Base-by-base conservation (phyloP, 495 filamentous ascomycete species). In the Physcia stellaris region DNA sequence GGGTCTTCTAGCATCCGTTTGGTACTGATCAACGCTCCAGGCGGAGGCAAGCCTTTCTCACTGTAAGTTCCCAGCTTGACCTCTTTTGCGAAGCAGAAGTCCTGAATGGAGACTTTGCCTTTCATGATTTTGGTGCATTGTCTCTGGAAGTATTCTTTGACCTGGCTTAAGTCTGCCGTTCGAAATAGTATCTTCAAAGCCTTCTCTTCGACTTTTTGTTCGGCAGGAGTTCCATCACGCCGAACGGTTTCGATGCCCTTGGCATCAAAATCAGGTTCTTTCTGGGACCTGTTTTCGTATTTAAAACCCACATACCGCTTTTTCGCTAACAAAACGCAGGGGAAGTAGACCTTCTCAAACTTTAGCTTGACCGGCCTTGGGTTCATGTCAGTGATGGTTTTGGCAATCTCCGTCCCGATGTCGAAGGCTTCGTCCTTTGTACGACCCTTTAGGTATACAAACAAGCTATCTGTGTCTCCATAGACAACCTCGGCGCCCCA, bases 291-390 rank as follows among this genome's bases (percentile, higher is more conserved):
- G 43, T 69, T 72, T 53, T 98, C 90, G 59, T 92, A 98, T 54
- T 93, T 95, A 66, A 93, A 95, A 17, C 90, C 90, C 24, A 95
- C 92, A 51, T 98, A 98, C 26, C 90, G 82, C 58, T 98, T 98
- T 63, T 96, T 98, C 18, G 92, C 85, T 0, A 98, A 71, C 3
- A 98, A 70, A 1, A 95, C 75, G 50, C 87, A 95, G 0, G 90
- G 92, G 37, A 86, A 78, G 56, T 98, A 98, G 10, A 98, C 90
- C 50, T 98, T 98, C 59, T 98, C 92, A 51, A 98, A 95, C 54
- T 95, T 94, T 42, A 98, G 77, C 58, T 94, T 96, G 38, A 98
- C 64, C 0, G 90, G 90, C 7, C 83, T 73, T 7, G 90, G 90
- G 55, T 96, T 98, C 62, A 81, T 80, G 36, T 84, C 65, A 0